phyloP scores from a whole-genome alignment of 1,139 yeast genomes.

The Pneumocystis carinii region DNA sequence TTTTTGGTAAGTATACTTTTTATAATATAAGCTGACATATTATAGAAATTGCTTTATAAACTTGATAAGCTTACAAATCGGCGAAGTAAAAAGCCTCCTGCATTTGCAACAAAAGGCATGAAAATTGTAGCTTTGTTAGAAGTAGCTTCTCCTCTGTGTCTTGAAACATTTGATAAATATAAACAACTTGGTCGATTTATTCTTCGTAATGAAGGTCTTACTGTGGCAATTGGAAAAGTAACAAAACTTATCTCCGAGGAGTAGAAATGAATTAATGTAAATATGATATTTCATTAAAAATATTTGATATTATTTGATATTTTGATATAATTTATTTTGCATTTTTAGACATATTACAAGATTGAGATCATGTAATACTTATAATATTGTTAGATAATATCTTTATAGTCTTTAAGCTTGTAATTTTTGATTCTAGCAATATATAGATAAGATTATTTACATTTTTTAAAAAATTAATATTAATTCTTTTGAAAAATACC shows the following conservation, averaged over 20 bases:
- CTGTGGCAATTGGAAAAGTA: conserved; percentile 96
- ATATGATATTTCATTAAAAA: not conserved
- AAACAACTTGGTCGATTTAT: conserved; percentile 97
- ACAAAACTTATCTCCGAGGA: conserved; percentile 25
- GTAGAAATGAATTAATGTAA: not conserved
- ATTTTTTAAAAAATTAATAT: too few relatives aligned
- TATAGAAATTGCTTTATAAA: conserved; percentile 56
- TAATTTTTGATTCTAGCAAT: too few relatives aligned
- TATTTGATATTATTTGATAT: not conserved
- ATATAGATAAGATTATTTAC: too few relatives aligned
- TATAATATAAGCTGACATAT: not conserved
- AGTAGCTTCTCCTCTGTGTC: conserved; percentile 51
- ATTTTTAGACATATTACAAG: not conserved
- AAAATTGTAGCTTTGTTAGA: conserved; percentile 87
- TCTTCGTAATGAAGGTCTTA: conserved; percentile 92
- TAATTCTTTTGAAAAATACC: too few relatives aligned
- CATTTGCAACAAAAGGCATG: conserved; percentile 98
- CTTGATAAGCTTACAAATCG: conserved; percentile 81
- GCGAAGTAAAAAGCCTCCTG: conserved; percentile 91
- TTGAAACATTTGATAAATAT: conserved; percentile 79
- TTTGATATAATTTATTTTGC: not conserved
- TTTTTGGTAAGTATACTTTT: conserved; percentile 31
- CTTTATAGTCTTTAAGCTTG: too few relatives aligned
- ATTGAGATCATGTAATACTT: too few relatives aligned
- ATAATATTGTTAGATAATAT: too few relatives aligned